Evolutionary conservation across 768 basidiomycete species (phyloP), one percentile per base, ranked within the genome.

Genomic region (Leccinum subgranulosum): DNA sequence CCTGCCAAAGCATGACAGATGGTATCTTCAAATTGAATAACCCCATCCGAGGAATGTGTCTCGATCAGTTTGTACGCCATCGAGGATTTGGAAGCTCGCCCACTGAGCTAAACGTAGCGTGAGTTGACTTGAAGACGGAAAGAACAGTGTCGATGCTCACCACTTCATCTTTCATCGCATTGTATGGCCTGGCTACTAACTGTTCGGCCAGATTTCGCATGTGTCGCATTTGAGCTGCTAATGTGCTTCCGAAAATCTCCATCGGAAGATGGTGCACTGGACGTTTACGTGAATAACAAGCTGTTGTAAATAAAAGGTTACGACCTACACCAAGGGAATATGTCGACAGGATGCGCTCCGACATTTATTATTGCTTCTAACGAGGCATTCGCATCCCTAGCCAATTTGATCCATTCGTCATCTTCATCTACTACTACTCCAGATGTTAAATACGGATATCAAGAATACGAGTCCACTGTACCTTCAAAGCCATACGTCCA

Each of bases 331-430:
- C 55, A 56, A 51, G 55, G 55, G 29, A 56, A 56, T 43, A 56
- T 50, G 29, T 56, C 55, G 21, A 56, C 55, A 33, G 55, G 55
- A 51, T 56, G 55, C 10, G 55, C 55, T 23, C 55, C 55, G 29
- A 56, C 55, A 11, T 56, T 56, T 3, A 41, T 45, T 17, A 56
- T 21, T n/a, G 49, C 55, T 9, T 51, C 55, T 10, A 56, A 45
- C 21, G 55, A 56, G 3, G 55, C 49, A 17, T 56, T 56, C 21
- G 55, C 23, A 23, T 56, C 55, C 10, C 55, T n/a, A 23, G 55
- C 55, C 17, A 56, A 45, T 33, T 43, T 56, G 19, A 56, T 31
- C 55, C 55, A 56, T 33, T 51, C 29, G 27, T 56, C 55, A 15
- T 45, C 41, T 11, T 56, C 55, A 21, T 56, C 49, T 23, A 33